A percentile compares a stretch with the other conserved stretches of the same genome.
Evolutionary conservation across 139 green algal genomes (phyloP).

Genomic region (Marvania coccoides): DNA sequence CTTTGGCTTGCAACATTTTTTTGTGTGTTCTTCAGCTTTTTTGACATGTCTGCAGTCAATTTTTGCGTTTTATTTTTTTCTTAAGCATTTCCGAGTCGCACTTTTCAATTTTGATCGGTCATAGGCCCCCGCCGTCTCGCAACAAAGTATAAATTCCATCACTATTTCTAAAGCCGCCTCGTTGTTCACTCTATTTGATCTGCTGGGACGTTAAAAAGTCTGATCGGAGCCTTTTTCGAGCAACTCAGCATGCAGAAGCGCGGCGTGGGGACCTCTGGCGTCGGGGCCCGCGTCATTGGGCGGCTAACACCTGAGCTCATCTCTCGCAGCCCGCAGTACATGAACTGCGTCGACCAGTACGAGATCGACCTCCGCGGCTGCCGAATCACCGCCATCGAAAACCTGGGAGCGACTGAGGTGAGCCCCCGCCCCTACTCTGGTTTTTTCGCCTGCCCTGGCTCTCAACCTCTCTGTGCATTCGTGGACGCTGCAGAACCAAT

Average conservation of each 20-base stretch:
- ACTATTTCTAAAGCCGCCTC: no score
- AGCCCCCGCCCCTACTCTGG: background rate
- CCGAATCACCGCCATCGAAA: slow-evolving; percentile 85
- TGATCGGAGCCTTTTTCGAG: background rate
- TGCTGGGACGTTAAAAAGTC: no score
- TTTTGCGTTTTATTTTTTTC: no score
- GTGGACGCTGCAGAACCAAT: slow-evolving; percentile 97
- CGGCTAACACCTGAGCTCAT: slow-evolving; percentile 85
- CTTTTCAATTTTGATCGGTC: no score
- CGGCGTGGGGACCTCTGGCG: background rate
- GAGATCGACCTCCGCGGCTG: slow-evolving; percentile 82
- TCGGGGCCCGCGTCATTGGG: slow-evolving; percentile 44
- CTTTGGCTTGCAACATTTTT: no score
- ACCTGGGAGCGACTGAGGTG: slow-evolving; percentile 87
- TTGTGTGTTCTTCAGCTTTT: no score
- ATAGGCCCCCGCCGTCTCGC: no score
- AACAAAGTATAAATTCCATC: no score
- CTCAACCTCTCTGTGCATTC: background rate
- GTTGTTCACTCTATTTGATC: no score
- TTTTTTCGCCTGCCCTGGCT: background rate
- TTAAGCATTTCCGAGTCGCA: no score
- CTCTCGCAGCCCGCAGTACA: slow-evolving; percentile 74
- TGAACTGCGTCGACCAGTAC: slow-evolving; percentile 79
- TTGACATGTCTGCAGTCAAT: no score
- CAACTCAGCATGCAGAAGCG: slow-evolving; percentile 13